phyloP scores from a whole-genome alignment of 805 yeast genomes.

The Priceomyces medius region DNA sequence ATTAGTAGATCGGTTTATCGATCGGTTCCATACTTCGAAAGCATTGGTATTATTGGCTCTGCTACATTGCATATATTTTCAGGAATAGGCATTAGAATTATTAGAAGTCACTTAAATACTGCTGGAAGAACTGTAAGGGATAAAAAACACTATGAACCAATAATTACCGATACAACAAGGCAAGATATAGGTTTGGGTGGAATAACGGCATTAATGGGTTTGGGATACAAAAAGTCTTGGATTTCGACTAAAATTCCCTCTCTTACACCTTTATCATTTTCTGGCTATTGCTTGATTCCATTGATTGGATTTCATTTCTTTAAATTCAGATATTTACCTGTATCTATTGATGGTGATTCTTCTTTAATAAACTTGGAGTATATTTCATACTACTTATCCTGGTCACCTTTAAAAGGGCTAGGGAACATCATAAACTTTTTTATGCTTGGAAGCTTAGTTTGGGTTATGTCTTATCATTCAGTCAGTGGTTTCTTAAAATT shows the following conservation, averaged over 20 bases:
- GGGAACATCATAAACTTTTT: conserved; percentile 28
- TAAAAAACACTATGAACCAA: conserved; percentile 11
- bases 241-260: conserved; percentile 45
- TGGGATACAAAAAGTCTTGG: conserved; percentile 50
- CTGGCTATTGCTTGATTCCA: conserved; percentile 56
- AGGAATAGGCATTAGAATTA: conserved; percentile 48
- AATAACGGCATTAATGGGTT: conserved; percentile 51
- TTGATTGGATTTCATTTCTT: conserved; percentile 46
- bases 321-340: conserved; percentile 51
- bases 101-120: conserved; percentile 25
- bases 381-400: conserved; percentile 38
- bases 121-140: conserved; percentile 1
- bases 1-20: conserved; percentile 65
- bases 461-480: conserved; percentile 50
- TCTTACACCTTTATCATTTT: conserved; percentile 53
- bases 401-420: conserved; percentile 12
- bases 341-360: conserved; percentile 63
- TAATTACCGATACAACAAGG: conserved; percentile 31
- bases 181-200: conserved; percentile 64
- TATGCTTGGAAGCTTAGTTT: conserved; percentile 33
- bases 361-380: conserved; percentile 53
- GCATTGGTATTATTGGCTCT: conserved; percentile 46
- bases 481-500: conserved; percentile 53
- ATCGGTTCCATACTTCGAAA: conserved; percentile 47
- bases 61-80: conserved; percentile 48